Evolutionary conservation across 2,329 filamentous ascomycete genomes (phyloP), one percentile per base, ranked within the genome.

Genomic region (Colletotrichum shisoi): DNA sequence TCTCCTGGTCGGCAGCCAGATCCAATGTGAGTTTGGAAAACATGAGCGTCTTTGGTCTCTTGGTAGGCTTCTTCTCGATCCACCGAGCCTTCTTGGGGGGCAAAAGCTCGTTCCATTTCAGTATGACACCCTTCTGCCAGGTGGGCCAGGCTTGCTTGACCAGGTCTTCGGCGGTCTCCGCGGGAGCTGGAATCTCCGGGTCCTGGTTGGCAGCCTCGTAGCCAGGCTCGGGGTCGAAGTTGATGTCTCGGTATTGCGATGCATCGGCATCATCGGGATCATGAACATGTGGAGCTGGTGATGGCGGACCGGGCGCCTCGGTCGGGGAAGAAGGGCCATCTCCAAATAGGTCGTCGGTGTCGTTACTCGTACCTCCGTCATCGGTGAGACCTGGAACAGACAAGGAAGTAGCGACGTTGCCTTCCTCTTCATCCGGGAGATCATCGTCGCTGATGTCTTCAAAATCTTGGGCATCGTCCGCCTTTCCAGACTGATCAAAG

Each of bases 361-460:
- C 85, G 72, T 88, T 82, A 67, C 83, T 88, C 3, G 84, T 85
- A 56, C 84, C 85, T 51, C 84, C 84, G 72, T 89, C 87, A 69
- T 89, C 87, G 1, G 83, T 86, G 34, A 87, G 74, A 12, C 81
- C 83, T 0, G 85, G 84, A n/a, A 83, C 75, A 62, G 87, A 83
- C 53, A 79, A 75, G 15, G 80, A 83, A 17, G 76, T 73, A 58
- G 75, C 77, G 5, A 75, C 77, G 12, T 77, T 78, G 34, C 77
- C 78, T 62, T 89, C 85, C 68, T 92, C 89, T 70, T 95, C 92
- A 7, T 95, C 92, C 12, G 93, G 91, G 8, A 97, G 84, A 70
- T 97, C 94, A 75, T 96, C 93, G 76, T 98, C 94, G 71, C 91
- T 91, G 69, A 98, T 94, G 74, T 97, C 92, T 75, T 92, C 93